A percentile compares a stretch with the other conserved stretches of the same genome.
phyloP scores from a whole-genome alignment of 371 early-diverging fungal genomes.

The Phascolomyces articulosus region DNA sequence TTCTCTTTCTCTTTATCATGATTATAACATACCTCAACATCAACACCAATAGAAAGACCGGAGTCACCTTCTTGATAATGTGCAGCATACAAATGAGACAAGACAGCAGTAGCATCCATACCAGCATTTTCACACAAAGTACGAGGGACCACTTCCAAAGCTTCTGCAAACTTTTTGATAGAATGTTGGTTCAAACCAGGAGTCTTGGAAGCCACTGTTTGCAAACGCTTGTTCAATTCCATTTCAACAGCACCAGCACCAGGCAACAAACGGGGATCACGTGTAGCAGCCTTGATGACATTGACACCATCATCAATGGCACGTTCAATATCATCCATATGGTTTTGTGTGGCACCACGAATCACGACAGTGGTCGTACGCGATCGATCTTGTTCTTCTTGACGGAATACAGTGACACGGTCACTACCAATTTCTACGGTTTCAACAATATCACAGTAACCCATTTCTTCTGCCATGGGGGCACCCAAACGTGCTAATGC shows the following conservation, averaged over 20 bases:
- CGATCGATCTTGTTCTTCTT: conserved; percentile 73
- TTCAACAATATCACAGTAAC: conserved; percentile 94
- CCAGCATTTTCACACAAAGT: conserved; percentile 97
- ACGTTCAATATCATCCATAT: conserved; percentile 97
- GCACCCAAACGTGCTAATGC: conserved; percentile 92
- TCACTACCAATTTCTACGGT: conserved; percentile 97
- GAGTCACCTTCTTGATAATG: conserved; percentile 78
- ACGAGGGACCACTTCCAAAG: conserved; percentile 94
- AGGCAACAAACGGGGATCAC: conserved; percentile 86
- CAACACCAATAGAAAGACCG: conserved; percentile 63
- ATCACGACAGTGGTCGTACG: conserved; percentile 96
- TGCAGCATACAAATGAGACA: conserved; percentile 93
- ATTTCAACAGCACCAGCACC: conserved; percentile 98
- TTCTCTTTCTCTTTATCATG: no score
- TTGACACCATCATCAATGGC: conserved; percentile 99
- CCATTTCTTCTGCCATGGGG: conserved; percentile 97
- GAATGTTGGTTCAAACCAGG: conserved; percentile 96
- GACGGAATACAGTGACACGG: conserved; percentile 95
- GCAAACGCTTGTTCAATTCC: conserved; percentile 84
- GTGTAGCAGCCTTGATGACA: conserved; percentile 91
- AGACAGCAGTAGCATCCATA: conserved; percentile 91
- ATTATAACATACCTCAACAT: conserved; percentile 66
- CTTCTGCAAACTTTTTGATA: conserved; percentile 95
- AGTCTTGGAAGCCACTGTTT: conserved; percentile 80
- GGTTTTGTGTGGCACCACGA: conserved; percentile 97